Conservation (phyloP, 345 rosid genomes). For the Hevea brasiliensis region DNA sequence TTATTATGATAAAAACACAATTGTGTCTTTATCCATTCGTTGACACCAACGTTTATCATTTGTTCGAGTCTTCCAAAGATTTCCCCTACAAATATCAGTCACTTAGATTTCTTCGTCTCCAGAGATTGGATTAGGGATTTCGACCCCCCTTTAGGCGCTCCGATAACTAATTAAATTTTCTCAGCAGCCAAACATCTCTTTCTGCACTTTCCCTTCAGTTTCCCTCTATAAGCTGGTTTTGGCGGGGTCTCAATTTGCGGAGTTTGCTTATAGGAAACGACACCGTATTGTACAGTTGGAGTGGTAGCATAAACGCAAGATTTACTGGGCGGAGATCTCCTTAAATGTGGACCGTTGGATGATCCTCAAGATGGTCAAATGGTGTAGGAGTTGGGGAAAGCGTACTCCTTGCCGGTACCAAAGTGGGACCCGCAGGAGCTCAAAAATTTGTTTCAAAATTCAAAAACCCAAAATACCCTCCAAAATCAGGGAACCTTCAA, state of each 20-base stretch:
- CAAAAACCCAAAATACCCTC: slow-evolving; percentile 26
- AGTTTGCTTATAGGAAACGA: not conserved
- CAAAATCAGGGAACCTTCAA: not conserved
- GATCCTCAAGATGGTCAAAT: not conserved
- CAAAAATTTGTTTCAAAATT: not conserved
- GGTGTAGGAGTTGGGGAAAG: not conserved
- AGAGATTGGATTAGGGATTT: not conserved
- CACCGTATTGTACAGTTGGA: not conserved
- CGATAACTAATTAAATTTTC: slow-evolving; percentile 16
- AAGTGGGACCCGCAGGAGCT: not conserved
- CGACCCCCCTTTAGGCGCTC: slow-evolving; percentile 11
- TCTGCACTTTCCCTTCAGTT: not conserved
- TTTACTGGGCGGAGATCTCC: not conserved
- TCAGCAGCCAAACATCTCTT: slow-evolving; percentile 18
- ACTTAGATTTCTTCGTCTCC: slow-evolving; percentile 30
- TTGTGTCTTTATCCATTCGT: slow-evolving; percentile 25
- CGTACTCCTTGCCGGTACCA: not conserved
- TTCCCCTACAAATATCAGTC: not conserved
- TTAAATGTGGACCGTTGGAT: slow-evolving; percentile 4
- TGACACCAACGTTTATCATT: slow-evolving; percentile 12
- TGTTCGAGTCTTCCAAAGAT: slow-evolving; percentile 1
- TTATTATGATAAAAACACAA: slow-evolving; percentile 16
- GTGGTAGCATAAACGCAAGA: no score
- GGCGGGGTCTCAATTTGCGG: slow-evolving; percentile 8
- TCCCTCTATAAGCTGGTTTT: not conserved